phyloP scores from a whole-genome alignment of 257 asterid genomes.

The Salvia hispanica region DNA sequence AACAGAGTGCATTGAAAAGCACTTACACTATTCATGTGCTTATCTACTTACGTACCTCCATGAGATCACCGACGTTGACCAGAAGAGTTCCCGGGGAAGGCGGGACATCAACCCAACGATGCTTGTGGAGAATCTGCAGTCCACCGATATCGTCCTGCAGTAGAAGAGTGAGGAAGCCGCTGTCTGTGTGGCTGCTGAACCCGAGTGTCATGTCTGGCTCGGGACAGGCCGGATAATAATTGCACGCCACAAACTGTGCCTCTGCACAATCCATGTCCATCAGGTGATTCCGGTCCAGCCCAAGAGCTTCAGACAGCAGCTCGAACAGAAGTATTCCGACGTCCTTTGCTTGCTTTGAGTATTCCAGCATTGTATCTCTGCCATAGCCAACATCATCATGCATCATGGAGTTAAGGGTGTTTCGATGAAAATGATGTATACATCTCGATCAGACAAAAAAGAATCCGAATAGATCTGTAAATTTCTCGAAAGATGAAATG shows the following conservation, averaged over 20 bases:
- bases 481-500: too few relatives aligned
- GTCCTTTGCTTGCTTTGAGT: constrained; percentile 28
- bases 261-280: constrained; percentile 35
- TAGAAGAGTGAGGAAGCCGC: constrained; percentile 45
- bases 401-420: too few relatives aligned
- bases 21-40: too few relatives aligned
- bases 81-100: constrained; percentile 40
- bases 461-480: too few relatives aligned
- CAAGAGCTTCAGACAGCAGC: constrained; percentile 44
- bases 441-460: too few relatives aligned
- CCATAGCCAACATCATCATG: too few relatives aligned
- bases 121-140: constrained; percentile 44
- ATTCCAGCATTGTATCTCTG: constrained; percentile 40
- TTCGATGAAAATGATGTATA: too few relatives aligned
- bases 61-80: constrained; percentile 49
- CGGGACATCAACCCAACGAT: constrained; percentile 54
- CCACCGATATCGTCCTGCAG: constrained; percentile 47
- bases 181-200: constrained; percentile 40
- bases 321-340: constrained; percentile 36
- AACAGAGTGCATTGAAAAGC: too few relatives aligned
- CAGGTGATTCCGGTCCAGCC: constrained; percentile 32
- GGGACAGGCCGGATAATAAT: constrained; percentile 55
- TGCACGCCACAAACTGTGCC: constrained; percentile 29
- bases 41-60: constrained; percentile 35
- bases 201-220: constrained; percentile 53